Base-by-base conservation (phyloP, 192 early-diverging fungal genomes). In the Glomus cerebriforme region DNA sequence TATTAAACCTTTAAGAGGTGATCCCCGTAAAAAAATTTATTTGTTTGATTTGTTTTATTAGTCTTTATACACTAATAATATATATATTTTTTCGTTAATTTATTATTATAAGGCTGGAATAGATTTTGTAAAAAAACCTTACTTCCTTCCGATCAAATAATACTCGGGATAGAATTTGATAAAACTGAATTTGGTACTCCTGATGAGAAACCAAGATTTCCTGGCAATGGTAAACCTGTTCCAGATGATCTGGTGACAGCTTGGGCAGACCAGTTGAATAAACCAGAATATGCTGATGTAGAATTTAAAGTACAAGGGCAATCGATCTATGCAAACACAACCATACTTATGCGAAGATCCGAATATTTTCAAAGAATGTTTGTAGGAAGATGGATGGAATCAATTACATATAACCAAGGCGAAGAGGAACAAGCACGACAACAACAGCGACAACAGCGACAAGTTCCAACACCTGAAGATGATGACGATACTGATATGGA, bases 291-390 rank as follows among this genome's bases (percentile, higher is more conserved):
- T n/a, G 49, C 73, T 22, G 73, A 75, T 39, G 73, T 75, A 35
- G 54, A 75, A 37, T 75, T 75, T 39, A 60, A 49, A 35, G 58
- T 75, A 12, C 73, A 75, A 62, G 73, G 73, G 13, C 27, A 59
- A 62, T 31, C 35, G 19, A 75, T 75, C 24, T 75, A 75, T 60
- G 73, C 73, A n/a, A 75, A 75, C 32, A 34, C 58, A 12, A 26
- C 35, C 3, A 75, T 75, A 54, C 59, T 75, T 39, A 17, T 35
- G 31, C 24, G 13, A 29, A 32, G 73, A 39, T 75, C 73, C 9
- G 35, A 75, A 62, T 75, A 75, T 60, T 75, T 75, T 75, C 59
- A 29, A 62, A 26, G 24, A 39, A 75, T 75, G 59, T 60, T 75
- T 60, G 54, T 59, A 39, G 58, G 59, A 35, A 62, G 24, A 75